phyloP scores from a whole-genome alignment of 805 yeast species.

The Saccharomycopsis lassenensis region DNA sequence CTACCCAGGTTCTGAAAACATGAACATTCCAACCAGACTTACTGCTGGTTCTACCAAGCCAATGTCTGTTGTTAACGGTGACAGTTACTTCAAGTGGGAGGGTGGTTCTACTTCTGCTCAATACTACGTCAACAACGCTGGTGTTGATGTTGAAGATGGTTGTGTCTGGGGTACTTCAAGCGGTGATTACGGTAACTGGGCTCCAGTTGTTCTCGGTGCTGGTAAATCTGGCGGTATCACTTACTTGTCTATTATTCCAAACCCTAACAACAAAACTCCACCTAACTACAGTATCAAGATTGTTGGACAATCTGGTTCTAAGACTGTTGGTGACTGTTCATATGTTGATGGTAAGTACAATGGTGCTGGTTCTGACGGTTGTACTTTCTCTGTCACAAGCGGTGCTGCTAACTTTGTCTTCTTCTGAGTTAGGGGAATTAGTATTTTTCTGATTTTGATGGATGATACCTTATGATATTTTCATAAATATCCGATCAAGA shows the following conservation, averaged over 20 bases:
- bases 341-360: conserved; percentile 70
- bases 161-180: conserved; percentile 86
- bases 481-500: too few relatives aligned
- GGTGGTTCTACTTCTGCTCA: conserved; percentile 84
- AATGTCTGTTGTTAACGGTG: conserved; percentile 72
- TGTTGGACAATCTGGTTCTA: conserved; percentile 49
- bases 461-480: too few relatives aligned
- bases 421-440: conserved; percentile 30
- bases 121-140: conserved; percentile 95
- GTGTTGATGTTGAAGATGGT: conserved; percentile 81
- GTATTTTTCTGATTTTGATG: too few relatives aligned
- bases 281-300: conserved; percentile 64
- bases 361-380: conserved; percentile 58
- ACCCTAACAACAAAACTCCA: conserved; percentile 51
- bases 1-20: conserved; percentile 98
- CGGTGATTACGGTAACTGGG: conserved; percentile 91
- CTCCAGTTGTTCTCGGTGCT: conserved; percentile 69
- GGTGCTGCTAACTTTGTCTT: conserved; percentile 56
- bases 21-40: conserved; percentile 88
- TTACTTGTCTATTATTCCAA: conserved; percentile 65
- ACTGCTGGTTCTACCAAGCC: conserved; percentile 52
- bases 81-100: conserved; percentile 68
- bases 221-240: conserved; percentile 52
- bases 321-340: conserved; percentile 58
- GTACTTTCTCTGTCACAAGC: conserved; percentile 57